Evolutionary conservation across 2,329 filamentous ascomycete species (phyloP), one percentile per base, ranked within the genome.

Genomic region (Clonostachys sp.): DNA sequence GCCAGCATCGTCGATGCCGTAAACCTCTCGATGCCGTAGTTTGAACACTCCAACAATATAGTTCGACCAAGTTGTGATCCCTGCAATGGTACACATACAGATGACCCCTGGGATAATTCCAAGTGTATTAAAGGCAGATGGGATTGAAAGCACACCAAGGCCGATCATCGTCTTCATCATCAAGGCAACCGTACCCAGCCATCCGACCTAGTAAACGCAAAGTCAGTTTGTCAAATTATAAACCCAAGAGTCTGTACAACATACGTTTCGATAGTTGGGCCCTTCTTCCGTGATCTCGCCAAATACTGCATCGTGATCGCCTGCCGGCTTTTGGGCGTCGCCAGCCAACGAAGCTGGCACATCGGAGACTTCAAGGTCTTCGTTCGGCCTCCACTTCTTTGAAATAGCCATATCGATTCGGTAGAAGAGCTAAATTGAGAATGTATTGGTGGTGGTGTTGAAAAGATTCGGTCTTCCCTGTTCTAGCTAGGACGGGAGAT

Each of bases 1-100:
- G 17, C 74, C 76, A 0, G 71, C 76, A 52, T 80, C 77, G 44
- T 77, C 76, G 46, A 80, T 77, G 34, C 73, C 69, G 53, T 80
- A 79, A 1, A 79, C 71, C 20, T 73, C 65, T 1, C 67, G 69
- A 52, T 80, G 77, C 8, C 61, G 60, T n/a, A 73, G 54, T 54
- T 80, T 80, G 61, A 80, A 80, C 13, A 63, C 57, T 6, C 73
- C 74, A 73, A 47, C 33, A 14, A 47, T 35, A 17, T 42, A 43
- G 13, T 24, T 34, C 6, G 45, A 16, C 41, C 48, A 49, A 13
- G 44, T 46, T 12, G 39, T 44, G n/a, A 49, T 20, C 12, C 9
- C 41, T 10, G 39, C 44, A 13, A 45, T 40, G 24, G 24, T 24
- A n/a, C 43, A 12, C 14, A 49, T 17, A 17, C 24, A 20, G 20